A percentile compares a stretch with the other conserved stretches of the same genome.
phyloP scores from a whole-genome alignment of 352 stramenopile genomes.

The Thalassiosira exigua region DNA sequence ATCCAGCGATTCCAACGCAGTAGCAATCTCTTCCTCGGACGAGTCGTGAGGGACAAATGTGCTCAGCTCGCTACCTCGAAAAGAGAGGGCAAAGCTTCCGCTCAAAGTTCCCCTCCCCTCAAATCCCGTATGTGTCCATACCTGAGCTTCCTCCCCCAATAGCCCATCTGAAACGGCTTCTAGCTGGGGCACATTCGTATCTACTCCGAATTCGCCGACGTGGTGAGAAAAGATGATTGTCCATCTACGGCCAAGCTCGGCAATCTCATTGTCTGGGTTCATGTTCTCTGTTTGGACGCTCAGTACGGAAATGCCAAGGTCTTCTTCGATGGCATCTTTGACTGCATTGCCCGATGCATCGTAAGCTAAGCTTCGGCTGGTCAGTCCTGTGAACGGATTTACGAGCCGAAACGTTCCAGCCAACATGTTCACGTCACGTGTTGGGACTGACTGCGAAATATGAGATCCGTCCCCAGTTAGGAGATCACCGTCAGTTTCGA shows the following conservation, averaged over 20 bases:
- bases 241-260: constrained; percentile 69
- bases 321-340: constrained; percentile 68
- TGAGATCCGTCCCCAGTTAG: constrained; percentile 48
- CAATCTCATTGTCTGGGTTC: constrained; percentile 38
- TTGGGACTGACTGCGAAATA: constrained; percentile 39
- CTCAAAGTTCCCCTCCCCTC: constrained; percentile 60
- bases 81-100: constrained; percentile 69
- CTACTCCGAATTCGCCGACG: constrained; percentile 40
- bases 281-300: constrained; percentile 62
- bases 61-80: constrained; percentile 49
- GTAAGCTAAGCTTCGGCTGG: constrained; percentile 53
- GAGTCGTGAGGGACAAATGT: constrained; percentile 62
- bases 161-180: constrained; percentile 42
- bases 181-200: constrained; percentile 62
- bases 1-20: constrained; percentile 62
- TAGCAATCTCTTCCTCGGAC: constrained; percentile 47
- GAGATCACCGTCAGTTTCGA: constrained; percentile 52
- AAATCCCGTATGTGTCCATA: constrained; percentile 60
- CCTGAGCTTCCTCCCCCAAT: constrained; percentile 46
- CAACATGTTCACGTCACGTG: constrained; percentile 56
- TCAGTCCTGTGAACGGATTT: constrained; percentile 55
- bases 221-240: constrained; percentile 70
- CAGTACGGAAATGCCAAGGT: constrained; percentile 57
- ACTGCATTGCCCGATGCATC: constrained; percentile 48
- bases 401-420: constrained; percentile 44